Conservation (phyloP, 352 stramenopile genomes). For the Pythium pyrilobum region DNA sequence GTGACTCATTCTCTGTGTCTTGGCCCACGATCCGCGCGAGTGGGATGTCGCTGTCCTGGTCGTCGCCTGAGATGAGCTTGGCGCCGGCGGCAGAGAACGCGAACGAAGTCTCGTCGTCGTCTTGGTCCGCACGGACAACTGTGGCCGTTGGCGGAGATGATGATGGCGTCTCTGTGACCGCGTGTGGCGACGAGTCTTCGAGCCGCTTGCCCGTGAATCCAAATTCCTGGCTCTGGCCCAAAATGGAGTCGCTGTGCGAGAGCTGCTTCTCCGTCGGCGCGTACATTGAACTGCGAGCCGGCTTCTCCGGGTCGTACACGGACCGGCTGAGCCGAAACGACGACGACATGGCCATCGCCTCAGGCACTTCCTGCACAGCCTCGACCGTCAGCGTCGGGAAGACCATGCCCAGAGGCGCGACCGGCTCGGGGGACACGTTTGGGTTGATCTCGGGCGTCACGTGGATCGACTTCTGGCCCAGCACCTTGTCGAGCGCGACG, state of each 20-base stretch:
- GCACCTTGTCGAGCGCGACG: slow-evolving; percentile 57
- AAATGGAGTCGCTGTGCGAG: slow-evolving; percentile 28
- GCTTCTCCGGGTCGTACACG: slow-evolving; percentile 47
- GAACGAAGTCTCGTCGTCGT: slow-evolving; percentile 6
- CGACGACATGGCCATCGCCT: slow-evolving; percentile 22
- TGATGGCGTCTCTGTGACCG: not conserved
- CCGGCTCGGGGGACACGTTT: slow-evolving; percentile 76
- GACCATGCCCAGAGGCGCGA: slow-evolving; percentile 55
- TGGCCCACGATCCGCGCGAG: slow-evolving; percentile 49
- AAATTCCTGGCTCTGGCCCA: slow-evolving; percentile 11
- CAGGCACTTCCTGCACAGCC: slow-evolving; percentile 22
- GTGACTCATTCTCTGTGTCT: slow-evolving; percentile 8
- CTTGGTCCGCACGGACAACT: no score
- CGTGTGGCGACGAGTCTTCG: not conserved
- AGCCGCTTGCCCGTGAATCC: slow-evolving; percentile 2
- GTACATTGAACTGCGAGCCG: slow-evolving; percentile 14
- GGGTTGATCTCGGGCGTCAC: slow-evolving; percentile 72
- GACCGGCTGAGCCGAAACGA: slow-evolving; percentile 52
- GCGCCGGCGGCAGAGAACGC: slow-evolving; percentile 16
- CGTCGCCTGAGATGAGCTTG: slow-evolving; percentile 30
- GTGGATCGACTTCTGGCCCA: slow-evolving; percentile 49
- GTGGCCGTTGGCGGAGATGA: not conserved
- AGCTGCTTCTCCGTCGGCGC: slow-evolving; percentile 18
- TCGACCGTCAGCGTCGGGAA: slow-evolving; percentile 68
- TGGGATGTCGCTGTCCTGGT: slow-evolving; percentile 31